These are phyloP conservation scores for Komagataella kurtzmanii DNA, from an alignment of 805 yeast species.

Conservation along the genomic window DNA sequence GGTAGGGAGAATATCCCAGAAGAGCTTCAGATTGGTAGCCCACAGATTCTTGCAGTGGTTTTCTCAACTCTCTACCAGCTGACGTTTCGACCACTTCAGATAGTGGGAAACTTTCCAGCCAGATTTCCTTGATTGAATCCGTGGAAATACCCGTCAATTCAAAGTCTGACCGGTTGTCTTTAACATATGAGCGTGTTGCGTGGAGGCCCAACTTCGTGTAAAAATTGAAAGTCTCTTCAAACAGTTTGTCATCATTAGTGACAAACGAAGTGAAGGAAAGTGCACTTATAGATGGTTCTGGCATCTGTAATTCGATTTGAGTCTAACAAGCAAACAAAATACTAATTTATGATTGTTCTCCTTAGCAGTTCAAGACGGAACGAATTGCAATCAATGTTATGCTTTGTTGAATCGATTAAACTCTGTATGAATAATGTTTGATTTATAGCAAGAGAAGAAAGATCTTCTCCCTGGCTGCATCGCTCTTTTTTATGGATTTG, in stretches of 20 bases:
- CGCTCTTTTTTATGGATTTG: background rate
- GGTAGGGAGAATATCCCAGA: slow-evolving; percentile 11
- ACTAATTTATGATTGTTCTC: background rate
- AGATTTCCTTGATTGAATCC: slow-evolving; percentile 55
- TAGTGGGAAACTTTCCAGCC: slow-evolving; percentile 61
- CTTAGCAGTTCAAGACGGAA: background rate
- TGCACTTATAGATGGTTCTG: background rate
- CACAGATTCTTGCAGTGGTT: slow-evolving; percentile 21
- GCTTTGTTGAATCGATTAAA: background rate
- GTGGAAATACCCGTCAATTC: slow-evolving; percentile 40
- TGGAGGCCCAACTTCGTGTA: slow-evolving; percentile 50
- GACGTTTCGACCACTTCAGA: slow-evolving; percentile 6
- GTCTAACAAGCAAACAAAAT: background rate
- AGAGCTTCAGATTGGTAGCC: slow-evolving; percentile 3
- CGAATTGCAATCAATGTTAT: background rate
- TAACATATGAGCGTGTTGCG: slow-evolving; percentile 44
- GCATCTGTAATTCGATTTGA: background rate
- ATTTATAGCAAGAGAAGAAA: background rate
- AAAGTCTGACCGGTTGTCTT: slow-evolving; percentile 24
- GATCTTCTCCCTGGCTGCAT: background rate
- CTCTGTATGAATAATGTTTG: background rate
- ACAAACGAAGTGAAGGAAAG: slow-evolving; percentile 46
- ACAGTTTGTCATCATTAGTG: slow-evolving; percentile 33
- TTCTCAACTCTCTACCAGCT: slow-evolving; percentile 4
- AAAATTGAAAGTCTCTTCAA: slow-evolving; percentile 35